Conservation (phyloP, 83 land plant genomes). For the Larix sibirica region DNA sequence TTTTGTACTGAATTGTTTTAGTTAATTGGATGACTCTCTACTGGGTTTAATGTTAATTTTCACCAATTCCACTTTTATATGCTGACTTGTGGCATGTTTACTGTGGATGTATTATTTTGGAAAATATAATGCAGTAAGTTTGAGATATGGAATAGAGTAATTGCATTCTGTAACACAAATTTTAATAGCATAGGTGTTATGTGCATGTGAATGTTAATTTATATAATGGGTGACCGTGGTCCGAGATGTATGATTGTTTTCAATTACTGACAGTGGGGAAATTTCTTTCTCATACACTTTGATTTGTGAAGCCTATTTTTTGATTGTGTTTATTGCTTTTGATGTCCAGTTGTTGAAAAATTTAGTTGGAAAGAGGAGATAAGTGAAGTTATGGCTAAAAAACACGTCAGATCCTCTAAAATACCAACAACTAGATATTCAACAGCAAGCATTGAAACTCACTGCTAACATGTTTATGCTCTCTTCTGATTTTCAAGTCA, state of each 20-base stretch:
- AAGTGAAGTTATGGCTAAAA: conserved; percentile 83
- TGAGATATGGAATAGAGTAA: neutral
- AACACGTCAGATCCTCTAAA: conserved; percentile 70
- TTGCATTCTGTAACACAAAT: neutral
- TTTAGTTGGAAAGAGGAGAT: conserved; percentile 86
- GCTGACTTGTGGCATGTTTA: neutral
- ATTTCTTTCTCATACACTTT: neutral
- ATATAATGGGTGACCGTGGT: neutral
- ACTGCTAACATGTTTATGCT: conserved; percentile 94
- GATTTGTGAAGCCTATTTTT: neutral
- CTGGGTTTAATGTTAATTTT: neutral
- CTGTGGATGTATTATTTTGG: neutral
- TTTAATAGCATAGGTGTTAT: neutral
- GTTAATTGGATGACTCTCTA: neutral
- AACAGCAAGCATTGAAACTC: conserved; percentile 97
- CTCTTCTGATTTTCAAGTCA: neutral
- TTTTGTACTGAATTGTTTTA: neutral
- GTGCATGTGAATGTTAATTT: neutral
- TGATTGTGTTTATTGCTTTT: no score
- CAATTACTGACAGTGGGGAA: neutral
- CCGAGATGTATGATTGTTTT: neutral
- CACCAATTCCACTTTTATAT: neutral
- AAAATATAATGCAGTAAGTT: neutral
- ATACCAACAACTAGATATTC: conserved; percentile 92
- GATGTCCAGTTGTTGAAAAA: conserved; percentile 71